phyloP scores from a whole-genome alignment of 2,329 filamentous ascomycete genomes.

The Clarireedia homoeocarpa region DNA sequence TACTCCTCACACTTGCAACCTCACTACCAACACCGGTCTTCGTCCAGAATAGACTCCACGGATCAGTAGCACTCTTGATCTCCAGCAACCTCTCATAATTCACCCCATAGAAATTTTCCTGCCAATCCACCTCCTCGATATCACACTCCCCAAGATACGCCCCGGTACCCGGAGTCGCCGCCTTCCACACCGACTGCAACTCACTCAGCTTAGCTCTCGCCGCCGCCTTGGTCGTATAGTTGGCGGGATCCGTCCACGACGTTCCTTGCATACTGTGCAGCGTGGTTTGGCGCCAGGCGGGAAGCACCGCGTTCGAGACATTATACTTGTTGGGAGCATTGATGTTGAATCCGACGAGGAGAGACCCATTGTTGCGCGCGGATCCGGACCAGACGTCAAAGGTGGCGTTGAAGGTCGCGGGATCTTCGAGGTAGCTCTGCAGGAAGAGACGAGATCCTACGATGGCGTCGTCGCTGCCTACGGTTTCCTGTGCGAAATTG shows the following conservation, averaged over 20 bases:
- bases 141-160: conserved; percentile 12
- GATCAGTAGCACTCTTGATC: conserved; percentile 15
- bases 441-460: conserved; percentile 36
- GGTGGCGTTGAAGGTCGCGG: conserved; percentile 18
- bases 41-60: conserved; percentile 14
- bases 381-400: conserved; percentile 24
- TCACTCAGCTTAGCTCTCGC: conserved; percentile 10
- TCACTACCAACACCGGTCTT: conserved; percentile 16
- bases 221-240: not conserved
- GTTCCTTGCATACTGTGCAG: conserved; percentile 12
- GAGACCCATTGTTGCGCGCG: not conserved
- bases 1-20: conserved; percentile 30
- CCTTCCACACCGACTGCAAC: conserved; percentile 11
- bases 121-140: conserved; percentile 10
- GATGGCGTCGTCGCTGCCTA: conserved; percentile 27
- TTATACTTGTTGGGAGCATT: not conserved
- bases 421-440: conserved; percentile 30
- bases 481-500: conserved; percentile 33
- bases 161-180: conserved; percentile 9
- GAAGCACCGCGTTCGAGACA: conserved; percentile 31
- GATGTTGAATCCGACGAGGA: conserved; percentile 2
- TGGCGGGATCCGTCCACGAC: conserved; percentile 4
- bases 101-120: conserved; percentile 34
- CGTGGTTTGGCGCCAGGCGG: conserved; percentile 14
- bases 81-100: conserved; percentile 12